Base-by-base conservation (phyloP, 805 yeast species). In the Helenozyma rhizophorensis region DNA sequence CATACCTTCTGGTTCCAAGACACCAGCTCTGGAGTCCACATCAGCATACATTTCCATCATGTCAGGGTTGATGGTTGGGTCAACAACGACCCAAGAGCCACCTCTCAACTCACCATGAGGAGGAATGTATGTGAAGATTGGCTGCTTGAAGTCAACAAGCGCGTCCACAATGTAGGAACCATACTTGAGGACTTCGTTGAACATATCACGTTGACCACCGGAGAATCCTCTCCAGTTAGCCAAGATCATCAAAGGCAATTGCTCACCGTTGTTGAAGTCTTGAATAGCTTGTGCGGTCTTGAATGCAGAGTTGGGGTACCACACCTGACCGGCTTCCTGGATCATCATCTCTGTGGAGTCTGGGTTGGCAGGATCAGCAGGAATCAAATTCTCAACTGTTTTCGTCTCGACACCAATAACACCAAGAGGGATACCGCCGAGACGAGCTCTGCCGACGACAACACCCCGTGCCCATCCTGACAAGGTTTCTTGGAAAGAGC, bases 161-260 rank as follows among this genome's bases (percentile, higher is more conserved):
- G 98, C 97, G 60, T 93, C 99, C 45, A 93, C 99, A 65, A 93
- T 93, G 63, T 74, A 87, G 3, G 97, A 80, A 58, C 99, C 99
- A 58, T 85, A 93, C 65, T 93, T 93, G 69, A 93, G 80, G 27
- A 93, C 95, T 70, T 93, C 99, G 54, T 89, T 87, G 75, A 83
- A 94, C 99, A 93, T 93, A 65, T 93, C 99, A 60, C 97, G 85
- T 73, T 93, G 99, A 61, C 99, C 98, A 72, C 99, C 98, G 48
- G 97, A 87, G 80, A 93, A 93, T 55, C 99, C 99, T 80, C 99
- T 85, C 99, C 99, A 93, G 77, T 93, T 93, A 39, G 98, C 98
- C 50, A 93, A 70, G 47, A 93, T 87, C 95, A 93, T 85, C 62
- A 93, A 73, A 44, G 99, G 99, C 56, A 93, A 74, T 65, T 89